Conservation (phyloP, 2,329 filamentous ascomycete genomes). For the Paramyrothecium roridum region DNA sequence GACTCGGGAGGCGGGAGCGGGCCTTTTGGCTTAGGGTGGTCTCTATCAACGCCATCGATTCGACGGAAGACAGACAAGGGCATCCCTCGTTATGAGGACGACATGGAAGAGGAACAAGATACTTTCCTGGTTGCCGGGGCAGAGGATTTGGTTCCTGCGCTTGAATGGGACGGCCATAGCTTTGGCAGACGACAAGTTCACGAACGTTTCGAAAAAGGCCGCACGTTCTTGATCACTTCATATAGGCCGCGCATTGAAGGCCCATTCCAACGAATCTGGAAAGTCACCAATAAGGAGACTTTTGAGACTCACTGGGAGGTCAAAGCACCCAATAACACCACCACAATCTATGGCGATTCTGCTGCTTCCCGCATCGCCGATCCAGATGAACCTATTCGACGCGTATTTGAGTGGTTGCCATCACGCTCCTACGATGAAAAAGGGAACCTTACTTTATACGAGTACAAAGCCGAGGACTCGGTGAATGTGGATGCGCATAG, state of each 20-base stretch:
- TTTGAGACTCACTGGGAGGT: slow-evolving; percentile 14
- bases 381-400: not conserved
- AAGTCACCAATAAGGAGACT: no score
- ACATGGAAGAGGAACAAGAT: slow-evolving; percentile 9
- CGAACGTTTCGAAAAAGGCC: not conserved
- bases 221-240: no score
- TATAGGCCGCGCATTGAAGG: no score
- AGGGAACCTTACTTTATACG: slow-evolving; percentile 17
- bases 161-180: slow-evolving; percentile 6
- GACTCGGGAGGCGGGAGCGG: slow-evolving; percentile 22
- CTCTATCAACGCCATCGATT: slow-evolving; percentile 11
- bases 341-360: slow-evolving; percentile 7
- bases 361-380: not conserved
- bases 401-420: slow-evolving; percentile 20
- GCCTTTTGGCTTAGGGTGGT: slow-evolving; percentile 24
- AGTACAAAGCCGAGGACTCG: slow-evolving; percentile 12
- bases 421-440: slow-evolving; percentile 12
- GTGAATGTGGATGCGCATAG: not conserved
- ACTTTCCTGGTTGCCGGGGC: slow-evolving; percentile 13
- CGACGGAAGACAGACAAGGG: slow-evolving; percentile 18
- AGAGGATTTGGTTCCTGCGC: slow-evolving; percentile 24
- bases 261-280: no score
- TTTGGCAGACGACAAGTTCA: slow-evolving; percentile 14
- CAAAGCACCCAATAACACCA: slow-evolving; percentile 4
- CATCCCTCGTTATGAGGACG: slow-evolving; percentile 19